These are phyloP conservation scores for Harringtonia lauricola DNA, from an alignment of 2,329 filamentous ascomycete species.

Conservation along the genomic window DNA sequence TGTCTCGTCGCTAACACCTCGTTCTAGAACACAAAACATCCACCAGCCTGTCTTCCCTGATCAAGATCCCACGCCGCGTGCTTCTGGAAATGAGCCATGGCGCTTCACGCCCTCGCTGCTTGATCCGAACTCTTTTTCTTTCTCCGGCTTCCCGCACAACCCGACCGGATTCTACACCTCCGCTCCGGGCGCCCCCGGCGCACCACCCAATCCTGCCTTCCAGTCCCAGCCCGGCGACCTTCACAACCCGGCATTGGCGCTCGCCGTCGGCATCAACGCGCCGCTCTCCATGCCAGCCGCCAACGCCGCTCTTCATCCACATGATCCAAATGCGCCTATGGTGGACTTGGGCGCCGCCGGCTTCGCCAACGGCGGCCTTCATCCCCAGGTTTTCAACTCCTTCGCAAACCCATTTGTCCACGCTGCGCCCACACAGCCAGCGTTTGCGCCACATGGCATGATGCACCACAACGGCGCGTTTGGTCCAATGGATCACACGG, in stretches of 20 bases:
- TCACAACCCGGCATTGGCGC: slow-evolving; percentile 66
- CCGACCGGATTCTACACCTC: slow-evolving; percentile 79
- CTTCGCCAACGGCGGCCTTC: slow-evolving; percentile 45
- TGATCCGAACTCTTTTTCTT: slow-evolving; percentile 75
- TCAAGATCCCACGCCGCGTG: slow-evolving; percentile 72
- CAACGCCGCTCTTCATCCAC: slow-evolving; percentile 47
- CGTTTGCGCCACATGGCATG: slow-evolving; percentile 71
- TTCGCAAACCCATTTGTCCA: slow-evolving; percentile 59
- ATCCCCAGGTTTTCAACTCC: slow-evolving; percentile 41
- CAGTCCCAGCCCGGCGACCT: slow-evolving; percentile 78
- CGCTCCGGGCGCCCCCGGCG: slow-evolving; percentile 68
- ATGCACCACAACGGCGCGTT: slow-evolving; percentile 72
- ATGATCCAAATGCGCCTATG: slow-evolving; percentile 27
- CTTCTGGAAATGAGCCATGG: slow-evolving; percentile 64
- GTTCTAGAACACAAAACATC: slow-evolving; percentile 32
- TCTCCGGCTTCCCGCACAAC: slow-evolving; percentile 68
- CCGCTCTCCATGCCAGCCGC: slow-evolving; percentile 70
- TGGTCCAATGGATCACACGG: slow-evolving; percentile 67
- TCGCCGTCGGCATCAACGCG: slow-evolving; percentile 68
- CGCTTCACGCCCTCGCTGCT: slow-evolving; percentile 81
- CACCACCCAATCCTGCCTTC: slow-evolving; percentile 60
- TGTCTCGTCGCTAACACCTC: slow-evolving; percentile 7
- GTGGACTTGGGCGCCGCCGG: slow-evolving; percentile 51
- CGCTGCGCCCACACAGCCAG: slow-evolving; percentile 39
- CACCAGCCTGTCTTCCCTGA: slow-evolving; percentile 44